Evolutionary conservation across 805 yeast species (phyloP).

Genomic region (Danielozyma ontarioensis): DNA sequence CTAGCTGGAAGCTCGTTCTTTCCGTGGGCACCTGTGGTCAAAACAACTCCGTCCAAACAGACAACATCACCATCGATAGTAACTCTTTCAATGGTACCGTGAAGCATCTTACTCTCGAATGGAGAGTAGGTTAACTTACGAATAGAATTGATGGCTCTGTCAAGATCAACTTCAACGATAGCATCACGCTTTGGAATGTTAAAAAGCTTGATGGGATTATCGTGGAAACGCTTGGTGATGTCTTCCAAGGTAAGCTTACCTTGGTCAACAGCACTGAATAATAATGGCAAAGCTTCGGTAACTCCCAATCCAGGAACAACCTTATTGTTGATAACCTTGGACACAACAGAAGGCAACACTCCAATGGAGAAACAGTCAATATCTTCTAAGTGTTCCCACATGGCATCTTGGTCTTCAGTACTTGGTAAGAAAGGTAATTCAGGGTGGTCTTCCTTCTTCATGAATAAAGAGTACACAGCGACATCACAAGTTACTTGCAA

Average conservation of each 20-base stretch:
- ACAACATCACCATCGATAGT: constrained; percentile 72
- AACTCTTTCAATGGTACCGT: constrained; percentile 88
- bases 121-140: constrained; percentile 19
- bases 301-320: constrained; percentile 72
- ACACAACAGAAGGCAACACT: constrained; percentile 65
- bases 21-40: constrained; percentile 59
- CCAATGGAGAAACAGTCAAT: constrained; percentile 90
- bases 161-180: constrained; percentile 75
- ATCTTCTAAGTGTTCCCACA: constrained; percentile 69
- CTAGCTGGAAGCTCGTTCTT: constrained; percentile 42
- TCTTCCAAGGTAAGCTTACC: constrained; percentile 70
- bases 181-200: constrained; percentile 79
- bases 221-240: constrained; percentile 67
- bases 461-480: constrained; percentile 70
- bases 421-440: constrained; percentile 74
- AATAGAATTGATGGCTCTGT: constrained; percentile 50
- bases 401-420: constrained; percentile 69
- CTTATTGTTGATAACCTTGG: constrained; percentile 57
- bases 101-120: constrained; percentile 47
- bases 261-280: constrained; percentile 72
- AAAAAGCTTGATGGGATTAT: constrained; percentile 77
- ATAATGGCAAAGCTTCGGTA: constrained; percentile 74
- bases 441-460: constrained; percentile 67
- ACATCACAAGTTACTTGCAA: constrained; percentile 88
- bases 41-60: constrained; percentile 75